phyloP scores from a whole-genome alignment of 1,139 yeast genomes.

The Blastobotrys serpentis region DNA sequence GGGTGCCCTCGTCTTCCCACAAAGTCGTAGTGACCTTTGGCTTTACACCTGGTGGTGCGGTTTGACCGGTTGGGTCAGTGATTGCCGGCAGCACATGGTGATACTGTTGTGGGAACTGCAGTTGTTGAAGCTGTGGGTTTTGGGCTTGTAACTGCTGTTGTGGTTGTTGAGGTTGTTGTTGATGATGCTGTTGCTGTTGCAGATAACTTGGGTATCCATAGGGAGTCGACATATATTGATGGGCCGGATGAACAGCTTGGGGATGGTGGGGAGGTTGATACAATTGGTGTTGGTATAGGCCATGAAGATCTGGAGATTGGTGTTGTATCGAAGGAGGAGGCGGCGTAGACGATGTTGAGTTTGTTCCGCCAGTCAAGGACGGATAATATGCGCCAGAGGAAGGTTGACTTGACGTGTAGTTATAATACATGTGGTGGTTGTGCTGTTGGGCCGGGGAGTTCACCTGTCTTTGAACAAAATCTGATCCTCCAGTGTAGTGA shows the following conservation, averaged over 20 bases:
- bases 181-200: constrained; percentile 16
- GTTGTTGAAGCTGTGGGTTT: constrained; percentile 15
- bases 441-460: constrained; percentile 3
- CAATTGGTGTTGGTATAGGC: constrained; percentile 7
- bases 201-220: constrained; percentile 19
- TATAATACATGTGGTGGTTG: constrained; percentile 4
- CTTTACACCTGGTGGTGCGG: constrained; percentile 60
- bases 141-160: constrained; percentile 18
- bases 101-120: constrained; percentile 20
- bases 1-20: constrained; percentile 96
- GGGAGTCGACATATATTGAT: constrained; percentile 12
- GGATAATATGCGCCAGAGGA: not conserved
- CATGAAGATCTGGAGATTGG: constrained; percentile 7
- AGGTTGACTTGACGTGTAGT: constrained; percentile 3
- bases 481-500: not conserved
- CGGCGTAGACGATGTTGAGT: constrained; percentile 9
- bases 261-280: constrained; percentile 11
- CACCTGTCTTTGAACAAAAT: constrained; percentile 3
- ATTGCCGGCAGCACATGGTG: constrained; percentile 24
- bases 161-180: constrained; percentile 16
- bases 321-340: constrained; percentile 4
- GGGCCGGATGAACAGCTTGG: constrained; percentile 9
- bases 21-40: constrained; percentile 91
- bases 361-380: constrained; percentile 2
- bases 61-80: constrained; percentile 54